phyloP scores from a whole-genome alignment of 176 grass and related monocot genomes.

The Eragrostis nindensis region DNA sequence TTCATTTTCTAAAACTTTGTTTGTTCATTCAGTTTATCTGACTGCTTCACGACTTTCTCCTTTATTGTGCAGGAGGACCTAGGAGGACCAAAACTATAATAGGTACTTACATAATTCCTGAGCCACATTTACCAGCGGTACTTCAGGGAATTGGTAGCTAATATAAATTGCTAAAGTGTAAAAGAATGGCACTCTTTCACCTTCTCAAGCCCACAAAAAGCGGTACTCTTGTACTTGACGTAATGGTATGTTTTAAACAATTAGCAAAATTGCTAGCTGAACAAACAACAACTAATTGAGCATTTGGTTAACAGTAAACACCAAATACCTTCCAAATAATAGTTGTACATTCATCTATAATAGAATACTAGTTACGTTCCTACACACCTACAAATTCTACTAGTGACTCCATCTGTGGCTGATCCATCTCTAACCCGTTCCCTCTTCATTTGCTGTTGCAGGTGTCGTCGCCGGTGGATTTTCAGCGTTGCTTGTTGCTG shows the following conservation, averaged over 20 bases:
- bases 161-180: neutral
- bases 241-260: neutral
- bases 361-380: neutral
- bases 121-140: neutral
- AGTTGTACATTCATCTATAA: neutral
- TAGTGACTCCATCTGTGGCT: neutral
- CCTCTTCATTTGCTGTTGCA: neutral
- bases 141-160: neutral
- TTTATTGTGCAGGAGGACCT: conserved; percentile 27
- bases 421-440: neutral
- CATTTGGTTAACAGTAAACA: conserved; percentile 11
- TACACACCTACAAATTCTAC: neutral
- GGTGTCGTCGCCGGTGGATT: neutral
- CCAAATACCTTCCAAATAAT: neutral
- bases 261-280: neutral
- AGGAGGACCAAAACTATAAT: rapidly evolving
- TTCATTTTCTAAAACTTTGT: neutral
- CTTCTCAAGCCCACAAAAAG: neutral
- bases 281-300: neutral
- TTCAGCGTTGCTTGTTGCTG: neutral
- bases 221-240: neutral
- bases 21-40: neutral
- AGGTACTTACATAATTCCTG: conserved; percentile 5
- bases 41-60: neutral
- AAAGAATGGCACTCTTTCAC: neutral